Evolutionary conservation across 2,329 filamentous ascomycete species (phyloP).

Genomic region (Thelonectria blattea): DNA sequence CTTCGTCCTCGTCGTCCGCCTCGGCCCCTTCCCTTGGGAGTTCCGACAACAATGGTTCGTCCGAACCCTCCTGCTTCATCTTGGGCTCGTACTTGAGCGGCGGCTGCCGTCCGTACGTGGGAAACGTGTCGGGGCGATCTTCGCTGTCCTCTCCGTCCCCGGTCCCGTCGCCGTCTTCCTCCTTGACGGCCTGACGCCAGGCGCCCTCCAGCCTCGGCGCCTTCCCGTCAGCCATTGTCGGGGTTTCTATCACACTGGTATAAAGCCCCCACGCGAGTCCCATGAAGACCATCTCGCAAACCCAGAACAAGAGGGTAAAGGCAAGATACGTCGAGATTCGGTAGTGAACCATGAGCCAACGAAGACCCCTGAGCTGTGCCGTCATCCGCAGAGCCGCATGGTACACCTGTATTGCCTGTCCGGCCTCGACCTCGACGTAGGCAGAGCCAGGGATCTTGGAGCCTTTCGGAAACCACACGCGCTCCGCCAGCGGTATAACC

Average conservation of each 20-base stretch:
- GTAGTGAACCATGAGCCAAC: slow-evolving; percentile 88
- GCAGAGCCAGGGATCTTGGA: slow-evolving; percentile 53
- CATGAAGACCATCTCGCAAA: slow-evolving; percentile 72
- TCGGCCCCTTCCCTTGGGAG: slow-evolving; percentile 46
- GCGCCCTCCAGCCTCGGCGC: slow-evolving; percentile 15
- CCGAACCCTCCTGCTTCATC: slow-evolving; percentile 44
- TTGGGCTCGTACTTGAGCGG: slow-evolving; percentile 49
- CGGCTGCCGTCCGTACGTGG: slow-evolving; percentile 49
- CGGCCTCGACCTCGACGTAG: slow-evolving; percentile 71
- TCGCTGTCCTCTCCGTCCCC: slow-evolving; percentile 43
- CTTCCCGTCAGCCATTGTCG: slow-evolving; percentile 18
- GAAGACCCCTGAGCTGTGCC: slow-evolving; percentile 76
- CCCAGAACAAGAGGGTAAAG: slow-evolving; percentile 78
- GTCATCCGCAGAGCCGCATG: slow-evolving; percentile 69
- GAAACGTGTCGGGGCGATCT: slow-evolving; percentile 52
- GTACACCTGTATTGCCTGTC: slow-evolving; percentile 78
- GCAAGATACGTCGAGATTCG: slow-evolving; percentile 71
- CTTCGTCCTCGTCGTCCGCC: slow-evolving; percentile 54
- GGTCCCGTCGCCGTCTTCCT: slow-evolving; percentile 34
- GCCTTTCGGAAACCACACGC: slow-evolving; percentile 63
- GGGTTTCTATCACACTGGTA: slow-evolving; percentile 42
- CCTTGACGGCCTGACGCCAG: slow-evolving; percentile 24
- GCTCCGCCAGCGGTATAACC: slow-evolving; percentile 74
- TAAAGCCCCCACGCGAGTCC: slow-evolving; percentile 68
- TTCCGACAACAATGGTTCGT: slow-evolving; percentile 42